A percentile compares a stretch with the other conserved stretches of the same genome.
Evolutionary conservation across 192 early-diverging fungal species (phyloP).

Genomic region (Mortierella alpina): DNA sequence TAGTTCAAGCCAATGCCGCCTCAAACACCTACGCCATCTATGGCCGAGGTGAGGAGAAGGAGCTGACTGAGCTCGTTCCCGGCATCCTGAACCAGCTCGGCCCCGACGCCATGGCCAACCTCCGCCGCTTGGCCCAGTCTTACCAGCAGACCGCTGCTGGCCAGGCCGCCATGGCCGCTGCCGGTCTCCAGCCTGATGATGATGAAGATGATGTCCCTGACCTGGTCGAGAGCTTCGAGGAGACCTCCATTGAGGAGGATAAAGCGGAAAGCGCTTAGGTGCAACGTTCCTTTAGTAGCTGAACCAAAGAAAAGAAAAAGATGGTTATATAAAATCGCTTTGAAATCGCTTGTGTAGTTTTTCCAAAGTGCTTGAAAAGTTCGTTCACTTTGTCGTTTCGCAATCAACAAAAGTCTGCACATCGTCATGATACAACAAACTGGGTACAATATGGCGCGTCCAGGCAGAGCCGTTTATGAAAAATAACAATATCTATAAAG

Average conservation of each 20-base stretch:
- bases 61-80: conserved; percentile 80
- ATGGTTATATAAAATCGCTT: too few species aligned
- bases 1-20: conserved; percentile 80
- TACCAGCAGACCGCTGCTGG: conserved; percentile 68
- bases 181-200: conserved; percentile 55
- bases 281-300: too few species aligned
- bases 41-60: conserved; percentile 82
- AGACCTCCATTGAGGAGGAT: conserved; percentile 58
- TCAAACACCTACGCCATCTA: conserved; percentile 96
- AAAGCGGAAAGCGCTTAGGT: conserved; percentile 44
- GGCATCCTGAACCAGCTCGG: conserved; percentile 84
- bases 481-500: too few species aligned
- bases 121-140: conserved; percentile 85
- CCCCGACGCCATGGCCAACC: conserved; percentile 85
- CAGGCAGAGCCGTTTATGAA: too few species aligned
- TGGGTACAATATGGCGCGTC: too few species aligned
- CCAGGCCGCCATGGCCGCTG: conserved; percentile 59
- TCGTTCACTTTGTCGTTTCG: too few species aligned
- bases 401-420: too few species aligned
- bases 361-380: too few species aligned
- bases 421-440: too few species aligned
- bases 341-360: too few species aligned
- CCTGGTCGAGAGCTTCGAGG: conserved; percentile 81
- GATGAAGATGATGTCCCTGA: conserved; percentile 95
- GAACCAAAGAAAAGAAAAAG: too few species aligned